Conservation (phyloP, 2,329 filamentous ascomycete genomes). For the Colletotrichum zoysiae region DNA sequence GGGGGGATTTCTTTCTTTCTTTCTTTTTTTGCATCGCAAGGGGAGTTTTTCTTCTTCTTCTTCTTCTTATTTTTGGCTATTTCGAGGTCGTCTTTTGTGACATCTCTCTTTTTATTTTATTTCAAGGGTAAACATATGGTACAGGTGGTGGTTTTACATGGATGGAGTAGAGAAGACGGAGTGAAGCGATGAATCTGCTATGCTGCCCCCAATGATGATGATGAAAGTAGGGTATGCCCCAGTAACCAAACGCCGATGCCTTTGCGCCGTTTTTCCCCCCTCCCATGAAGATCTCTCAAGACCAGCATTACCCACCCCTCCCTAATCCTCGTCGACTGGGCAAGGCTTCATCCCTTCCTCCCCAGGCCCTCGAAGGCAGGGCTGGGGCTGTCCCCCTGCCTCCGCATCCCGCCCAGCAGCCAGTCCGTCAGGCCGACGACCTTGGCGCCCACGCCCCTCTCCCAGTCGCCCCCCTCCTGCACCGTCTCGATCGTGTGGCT, state of each 20-base stretch:
- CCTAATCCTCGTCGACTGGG: too few relatives aligned
- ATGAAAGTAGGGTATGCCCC: constrained; percentile 30
- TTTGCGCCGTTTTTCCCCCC: constrained; percentile 14
- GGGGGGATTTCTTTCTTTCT: too few relatives aligned
- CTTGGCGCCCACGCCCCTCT: constrained; percentile 81
- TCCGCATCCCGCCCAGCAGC: constrained; percentile 82
- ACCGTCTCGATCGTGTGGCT: constrained; percentile 96
- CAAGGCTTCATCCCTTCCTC: background rate
- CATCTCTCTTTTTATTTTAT: background rate
- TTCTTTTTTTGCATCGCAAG: constrained; percentile 4
- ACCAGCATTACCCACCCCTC: background rate
- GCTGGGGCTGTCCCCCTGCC: constrained; percentile 46
- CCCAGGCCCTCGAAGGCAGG: constrained; percentile 43
- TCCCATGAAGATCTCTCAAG: background rate
- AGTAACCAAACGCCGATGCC: constrained; percentile 27
- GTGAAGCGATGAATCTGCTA: constrained; percentile 1
- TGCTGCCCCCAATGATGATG: constrained; percentile 29
- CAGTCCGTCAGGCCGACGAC: constrained; percentile 95
- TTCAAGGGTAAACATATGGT: background rate
- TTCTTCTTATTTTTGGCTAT: background rate
- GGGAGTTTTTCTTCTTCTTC: background rate
- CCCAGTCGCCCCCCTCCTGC: constrained; percentile 85
- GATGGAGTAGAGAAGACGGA: constrained; percentile 16
- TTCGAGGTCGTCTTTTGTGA: background rate
- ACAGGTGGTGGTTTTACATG: constrained; percentile 33